Evolutionary conservation across 179 eudicot genomes (phyloP).

Genomic region (Spergularia azorica): DNA sequence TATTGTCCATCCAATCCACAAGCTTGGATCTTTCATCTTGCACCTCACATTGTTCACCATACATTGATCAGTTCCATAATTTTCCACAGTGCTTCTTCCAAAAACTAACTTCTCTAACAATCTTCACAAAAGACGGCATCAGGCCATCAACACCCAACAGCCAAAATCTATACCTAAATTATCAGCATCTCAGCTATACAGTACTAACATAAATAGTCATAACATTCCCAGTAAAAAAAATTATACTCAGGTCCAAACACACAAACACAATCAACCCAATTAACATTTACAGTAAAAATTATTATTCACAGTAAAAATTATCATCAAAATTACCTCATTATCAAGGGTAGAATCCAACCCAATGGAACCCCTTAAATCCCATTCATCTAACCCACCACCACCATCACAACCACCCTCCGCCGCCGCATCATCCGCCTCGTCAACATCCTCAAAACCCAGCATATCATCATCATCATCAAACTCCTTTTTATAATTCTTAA

Average conservation of each 20-base stretch:
- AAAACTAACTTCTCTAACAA: neutral
- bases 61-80: too few species aligned
- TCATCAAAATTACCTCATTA: constrained; percentile 47
- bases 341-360: constrained; percentile 76
- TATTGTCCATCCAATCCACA: too few species aligned
- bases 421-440: constrained; percentile 4
- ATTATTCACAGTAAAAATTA: neutral
- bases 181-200: neutral
- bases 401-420: constrained; percentile 13
- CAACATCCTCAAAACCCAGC: constrained; percentile 6
- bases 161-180: neutral
- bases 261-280: neutral
- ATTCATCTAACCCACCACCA: constrained; percentile 33
- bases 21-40: too few species aligned
- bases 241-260: neutral
- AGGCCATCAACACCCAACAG: neutral
- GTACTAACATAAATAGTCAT: neutral
- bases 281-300: neutral
- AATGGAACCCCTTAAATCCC: constrained; percentile 55
- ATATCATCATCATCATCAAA: constrained; percentile 26
- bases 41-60: too few species aligned
- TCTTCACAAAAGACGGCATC: neutral
- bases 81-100: too few species aligned
- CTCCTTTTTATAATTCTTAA: constrained; percentile 24
- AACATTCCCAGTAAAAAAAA: neutral